Evolutionary conservation across 352 stramenopile species (phyloP).

Genomic region (Phytophthora litchii): DNA sequence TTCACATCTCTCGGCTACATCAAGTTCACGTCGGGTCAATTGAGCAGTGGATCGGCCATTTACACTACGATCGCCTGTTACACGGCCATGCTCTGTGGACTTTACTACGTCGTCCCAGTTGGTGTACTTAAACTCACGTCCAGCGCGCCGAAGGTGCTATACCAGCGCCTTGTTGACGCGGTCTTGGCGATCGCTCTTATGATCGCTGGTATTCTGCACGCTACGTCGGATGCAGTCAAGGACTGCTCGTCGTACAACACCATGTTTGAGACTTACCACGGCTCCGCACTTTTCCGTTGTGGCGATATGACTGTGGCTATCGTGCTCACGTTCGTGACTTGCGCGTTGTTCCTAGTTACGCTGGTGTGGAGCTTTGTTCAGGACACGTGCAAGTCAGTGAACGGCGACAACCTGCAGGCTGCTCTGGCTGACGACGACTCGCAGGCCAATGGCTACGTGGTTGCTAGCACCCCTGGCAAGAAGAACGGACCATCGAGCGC

Average conservation of each 20-base stretch:
- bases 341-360: constrained; percentile 39
- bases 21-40: constrained; percentile 42
- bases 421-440: constrained; percentile 33
- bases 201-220: constrained; percentile 42
- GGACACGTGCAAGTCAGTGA: constrained; percentile 27
- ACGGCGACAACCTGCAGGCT: constrained; percentile 26
- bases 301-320: constrained; percentile 44
- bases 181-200: constrained; percentile 34
- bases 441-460: constrained; percentile 33
- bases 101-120: constrained; percentile 46
- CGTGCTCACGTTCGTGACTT: constrained; percentile 50
- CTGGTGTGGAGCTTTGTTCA: constrained; percentile 41
- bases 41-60: constrained; percentile 44
- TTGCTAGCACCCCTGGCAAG: constrained; percentile 33
- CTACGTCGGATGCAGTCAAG: constrained; percentile 35
- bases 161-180: constrained; percentile 38
- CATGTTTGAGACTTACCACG: constrained; percentile 53
- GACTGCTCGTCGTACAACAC: constrained; percentile 49
- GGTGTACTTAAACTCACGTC: constrained; percentile 29
- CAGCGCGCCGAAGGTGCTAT: constrained; percentile 32
- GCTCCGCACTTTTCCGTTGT: constrained; percentile 48
- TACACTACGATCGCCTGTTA: constrained; percentile 49
- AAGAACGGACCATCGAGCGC: constrained; percentile 24
- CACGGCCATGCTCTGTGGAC: constrained; percentile 39
- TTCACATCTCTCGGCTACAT: constrained; percentile 56